A percentile compares a stretch with the other conserved stretches of the same genome.
These are phyloP conservation scores for Populus davidiana DNA, from an alignment of 345 rosid species.

Conservation along the genomic window DNA sequence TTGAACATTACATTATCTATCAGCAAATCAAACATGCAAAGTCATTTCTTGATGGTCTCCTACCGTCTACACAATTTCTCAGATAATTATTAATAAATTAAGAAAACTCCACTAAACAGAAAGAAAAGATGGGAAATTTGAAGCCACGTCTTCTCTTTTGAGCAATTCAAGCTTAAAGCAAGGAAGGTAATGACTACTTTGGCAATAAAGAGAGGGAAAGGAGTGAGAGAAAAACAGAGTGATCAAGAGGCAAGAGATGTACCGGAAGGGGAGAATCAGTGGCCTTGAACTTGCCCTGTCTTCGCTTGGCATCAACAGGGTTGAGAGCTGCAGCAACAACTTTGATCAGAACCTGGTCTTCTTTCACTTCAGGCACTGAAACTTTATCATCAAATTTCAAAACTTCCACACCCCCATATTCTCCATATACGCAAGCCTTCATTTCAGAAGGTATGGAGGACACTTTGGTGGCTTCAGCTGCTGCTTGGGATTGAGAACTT, in stretches of 20 bases:
- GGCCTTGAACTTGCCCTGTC: slow-evolving; percentile 93
- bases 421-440: slow-evolving; percentile 85
- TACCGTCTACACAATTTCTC: too few species aligned
- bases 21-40: too few species aligned
- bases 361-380: slow-evolving; percentile 68
- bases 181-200: neutral
- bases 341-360: slow-evolving; percentile 80
- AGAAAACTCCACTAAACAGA: neutral
- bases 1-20: too few species aligned
- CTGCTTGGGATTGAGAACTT: slow-evolving; percentile 49
- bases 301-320: slow-evolving; percentile 81
- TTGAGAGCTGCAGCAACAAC: slow-evolving; percentile 88
- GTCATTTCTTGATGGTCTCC: too few species aligned
- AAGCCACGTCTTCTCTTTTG: too few species aligned
- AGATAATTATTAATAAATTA: neutral
- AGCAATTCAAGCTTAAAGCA: too few species aligned
- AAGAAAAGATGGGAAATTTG: neutral
- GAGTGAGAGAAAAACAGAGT: neutral
- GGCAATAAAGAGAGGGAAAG: neutral
- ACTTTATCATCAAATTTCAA: slow-evolving; percentile 68
- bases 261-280: slow-evolving; percentile 92
- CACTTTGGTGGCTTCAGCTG: slow-evolving; percentile 33
- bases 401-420: slow-evolving; percentile 81
- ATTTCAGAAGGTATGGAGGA: slow-evolving; percentile 53
- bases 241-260: neutral